Base-by-base conservation (phyloP, 306 rosid species). In the Gillenia trifoliata region DNA sequence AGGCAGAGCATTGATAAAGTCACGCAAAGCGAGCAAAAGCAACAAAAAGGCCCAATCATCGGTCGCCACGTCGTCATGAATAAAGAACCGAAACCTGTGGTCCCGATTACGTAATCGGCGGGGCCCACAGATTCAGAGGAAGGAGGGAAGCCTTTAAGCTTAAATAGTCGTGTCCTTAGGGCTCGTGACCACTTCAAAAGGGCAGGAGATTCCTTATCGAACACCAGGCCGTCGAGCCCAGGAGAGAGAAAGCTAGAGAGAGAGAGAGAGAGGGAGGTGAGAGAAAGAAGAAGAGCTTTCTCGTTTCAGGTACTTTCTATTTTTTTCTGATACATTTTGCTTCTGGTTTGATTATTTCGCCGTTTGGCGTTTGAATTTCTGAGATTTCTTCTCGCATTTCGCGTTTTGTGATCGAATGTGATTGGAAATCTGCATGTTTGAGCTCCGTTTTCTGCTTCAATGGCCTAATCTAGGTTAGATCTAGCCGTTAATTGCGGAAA, bases 401-500 rank as follows among this genome's bases (percentile, higher is more conserved):
- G 43, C 23, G 11, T 9, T 6, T 23, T 72, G 11, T 38, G 59
- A 28, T 45, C 65, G 57, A 47, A 54, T 75, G 68, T 11, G 22
- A 41, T 64, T 30, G 20, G 3, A 5, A 8, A n/a, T 29, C 2
- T 54, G 25, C 10, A 20, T 36, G 6, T 15, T 38, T 20, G 9
- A 28, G 68, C 34, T 47, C n/a, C 22, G 2, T 15, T 26, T 61
- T 30, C 15, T 45, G 12, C 70, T 47, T 38, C 63, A 43, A 25
- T 45, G 38, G 38, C 56, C 3, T 30, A 28, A 6, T 72, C 16
- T 25, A 19, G 20, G 15, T 30, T 66, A 52, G 85, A 77, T 77
- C 78, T 72, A 13, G 55, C 20, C 54, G 41, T 3, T 29, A 30
- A 30, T 30, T 41, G 23, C 0, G 31, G 2, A 8, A 54, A 6